Base-by-base conservation (phyloP, 768 basidiomycete species). In the Boletus pseudo-olivaceus region DNA sequence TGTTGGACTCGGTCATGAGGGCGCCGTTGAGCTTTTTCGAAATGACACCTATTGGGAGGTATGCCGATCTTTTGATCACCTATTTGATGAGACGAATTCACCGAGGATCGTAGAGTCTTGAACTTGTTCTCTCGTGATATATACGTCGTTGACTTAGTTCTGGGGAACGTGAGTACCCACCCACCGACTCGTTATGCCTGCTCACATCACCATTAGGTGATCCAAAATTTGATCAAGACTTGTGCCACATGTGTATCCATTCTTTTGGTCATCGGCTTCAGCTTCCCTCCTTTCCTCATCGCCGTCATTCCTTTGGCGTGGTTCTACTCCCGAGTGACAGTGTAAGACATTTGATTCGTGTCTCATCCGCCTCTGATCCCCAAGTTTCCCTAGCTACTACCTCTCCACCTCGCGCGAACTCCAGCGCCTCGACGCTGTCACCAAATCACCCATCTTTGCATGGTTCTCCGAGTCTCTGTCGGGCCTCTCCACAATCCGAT, bases 41-140 rank as follows among this genome's bases (percentile, higher is more conserved):
- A 69, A 72, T 79, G 50, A 97, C 93, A 0, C 95, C 93, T 2
- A 85, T 82, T 15, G 93, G 93, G 59, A 81, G 88, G 88, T 88
- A 60, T 47, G 77, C 55, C 32, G 10, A 14, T 19, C 12, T 19
- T 48, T 29, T 7, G 1, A 9, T 1, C 41, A 4, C 47, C 23
- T 30, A 14, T 1, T 29, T n/a, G 34, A 14, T 34, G 45, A 23
- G 9, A 4, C 14, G 2, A 12, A 26, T 38, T 59, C 14, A 53
- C 33, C 8, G 7, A 1, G 41, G 14, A 45, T 7, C 3, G 1
- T 51, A 90, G 93, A 8, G 87, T 95, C 50, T 67, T 98, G 48
- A 98, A 97, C 70, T 69, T 97, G 27, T 98, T 98, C 72, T 91
- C 91, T 3, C 83, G 93, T 3, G 96, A 98, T 62, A 84, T 81